A percentile compares a stretch with the other conserved stretches of the same genome.
Conservation (phyloP, 108 stramenopile genomes). For the Craspedostauros australis region DNA sequence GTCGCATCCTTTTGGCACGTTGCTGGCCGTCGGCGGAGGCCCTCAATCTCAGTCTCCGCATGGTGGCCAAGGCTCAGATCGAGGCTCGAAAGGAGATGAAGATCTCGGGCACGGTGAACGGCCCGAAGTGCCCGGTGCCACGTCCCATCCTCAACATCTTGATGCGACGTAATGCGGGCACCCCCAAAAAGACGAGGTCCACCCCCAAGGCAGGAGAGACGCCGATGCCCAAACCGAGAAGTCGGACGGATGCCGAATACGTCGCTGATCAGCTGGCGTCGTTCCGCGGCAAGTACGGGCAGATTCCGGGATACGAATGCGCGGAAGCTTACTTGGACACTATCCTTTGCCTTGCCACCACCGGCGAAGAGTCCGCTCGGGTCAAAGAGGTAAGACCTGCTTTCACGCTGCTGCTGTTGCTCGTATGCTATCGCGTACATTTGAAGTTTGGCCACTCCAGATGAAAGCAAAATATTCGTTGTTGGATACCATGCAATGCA, state of each 20-base stretch:
- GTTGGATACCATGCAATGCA: no score
- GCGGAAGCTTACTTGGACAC: constrained; percentile 81
- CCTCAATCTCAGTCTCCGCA: constrained; percentile 65
- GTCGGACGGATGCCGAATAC: constrained; percentile 58
- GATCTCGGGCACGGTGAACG: constrained; percentile 3
- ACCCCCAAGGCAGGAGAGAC: background rate
- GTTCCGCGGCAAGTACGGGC: constrained; percentile 59
- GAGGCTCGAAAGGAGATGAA: constrained; percentile 14
- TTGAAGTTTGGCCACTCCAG: no score
- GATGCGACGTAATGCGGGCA: constrained; percentile 33
- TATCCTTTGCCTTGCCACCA: constrained; percentile 68
- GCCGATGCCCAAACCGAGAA: background rate
- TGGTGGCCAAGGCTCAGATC: constrained; percentile 31
- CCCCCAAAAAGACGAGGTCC: background rate
- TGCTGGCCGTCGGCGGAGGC: constrained; percentile 84
- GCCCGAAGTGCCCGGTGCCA: constrained; percentile 82
- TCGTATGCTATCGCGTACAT: no score
- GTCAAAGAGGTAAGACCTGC: constrained; percentile 59
- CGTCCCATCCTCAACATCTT: constrained; percentile 78
- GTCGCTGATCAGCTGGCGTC: constrained; percentile 56
- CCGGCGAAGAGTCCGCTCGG: constrained; percentile 67
- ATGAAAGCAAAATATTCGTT: no score
- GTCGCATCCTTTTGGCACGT: constrained; percentile 66
- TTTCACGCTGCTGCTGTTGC: background rate
- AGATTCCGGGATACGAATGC: constrained; percentile 46